phyloP scores from a whole-genome alignment of 345 rosid species.

The Raphanus raphanistrum region DNA sequence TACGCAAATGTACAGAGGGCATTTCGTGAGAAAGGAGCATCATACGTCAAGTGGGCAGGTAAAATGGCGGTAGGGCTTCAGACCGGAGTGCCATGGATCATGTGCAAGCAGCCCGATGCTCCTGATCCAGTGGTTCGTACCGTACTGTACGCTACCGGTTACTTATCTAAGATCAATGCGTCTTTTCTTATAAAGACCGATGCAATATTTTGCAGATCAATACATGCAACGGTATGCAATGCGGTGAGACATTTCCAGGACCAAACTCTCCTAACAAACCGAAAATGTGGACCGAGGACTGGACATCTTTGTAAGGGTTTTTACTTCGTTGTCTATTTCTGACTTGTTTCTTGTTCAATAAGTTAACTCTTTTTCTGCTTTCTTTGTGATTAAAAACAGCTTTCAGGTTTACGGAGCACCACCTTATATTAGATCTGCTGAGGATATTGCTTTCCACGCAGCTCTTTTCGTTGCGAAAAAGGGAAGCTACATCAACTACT shows the following conservation, averaged over 20 bases:
- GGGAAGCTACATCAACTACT: conserved; percentile 83
- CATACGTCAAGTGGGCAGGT: conserved; percentile 76
- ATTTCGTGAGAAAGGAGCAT: conserved; percentile 54
- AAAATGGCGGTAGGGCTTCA: conserved; percentile 68
- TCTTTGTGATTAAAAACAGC: conserved; percentile 39
- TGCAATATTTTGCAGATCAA: conserved; percentile 57
- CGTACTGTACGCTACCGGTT: not conserved
- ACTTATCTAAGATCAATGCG: not conserved
- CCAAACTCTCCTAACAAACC: conserved; percentile 88
- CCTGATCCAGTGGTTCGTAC: conserved; percentile 81
- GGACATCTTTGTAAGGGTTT: conserved; percentile 81
- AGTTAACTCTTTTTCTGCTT: conserved; percentile 3
- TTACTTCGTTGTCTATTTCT: not conserved
- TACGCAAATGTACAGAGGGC: conserved; percentile 59
- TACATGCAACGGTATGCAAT: conserved; percentile 81
- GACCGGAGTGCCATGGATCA: conserved; percentile 95
- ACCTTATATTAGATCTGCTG: conserved; percentile 61
- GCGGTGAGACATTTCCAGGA: conserved; percentile 78
- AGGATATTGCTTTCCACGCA: conserved; percentile 82
- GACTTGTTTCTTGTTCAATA: conserved; percentile 8
- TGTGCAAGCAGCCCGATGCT: conserved; percentile 91
- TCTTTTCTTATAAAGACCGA: not conserved
- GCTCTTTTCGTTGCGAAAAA: conserved; percentile 75
- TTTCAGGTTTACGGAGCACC: conserved; percentile 72
- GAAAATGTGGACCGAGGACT: conserved; percentile 81